phyloP scores from a whole-genome alignment of 805 yeast genomes.

The Torulaspora quercuum region DNA sequence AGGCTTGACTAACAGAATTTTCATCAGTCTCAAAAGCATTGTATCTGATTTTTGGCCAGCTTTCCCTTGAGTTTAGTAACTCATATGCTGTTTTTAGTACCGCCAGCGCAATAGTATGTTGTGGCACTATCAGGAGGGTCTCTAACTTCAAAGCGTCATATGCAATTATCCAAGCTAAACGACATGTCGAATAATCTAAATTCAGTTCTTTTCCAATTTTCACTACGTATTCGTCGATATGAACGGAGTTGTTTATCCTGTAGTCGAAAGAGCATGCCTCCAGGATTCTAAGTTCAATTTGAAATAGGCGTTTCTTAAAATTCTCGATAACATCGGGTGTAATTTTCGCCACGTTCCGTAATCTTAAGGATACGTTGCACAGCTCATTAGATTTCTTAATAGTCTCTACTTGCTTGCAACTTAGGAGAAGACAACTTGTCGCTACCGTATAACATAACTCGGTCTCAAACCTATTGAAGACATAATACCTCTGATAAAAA shows the following conservation, averaged over 20 bases:
- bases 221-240: conserved; percentile 62
- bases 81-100: conserved; percentile 58
- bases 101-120: conserved; percentile 71
- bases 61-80: conserved; percentile 33
- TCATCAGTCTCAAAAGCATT: conserved; percentile 35
- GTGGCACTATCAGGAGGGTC: conserved; percentile 63
- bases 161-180: conserved; percentile 70
- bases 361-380: conserved; percentile 39
- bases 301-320: conserved; percentile 54
- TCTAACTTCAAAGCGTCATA: conserved; percentile 72
- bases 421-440: conserved; percentile 61
- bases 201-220: conserved; percentile 53
- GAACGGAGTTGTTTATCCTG: conserved; percentile 47
- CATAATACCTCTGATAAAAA: conserved; percentile 65
- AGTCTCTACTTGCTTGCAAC: conserved; percentile 79
- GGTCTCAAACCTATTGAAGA: conserved; percentile 59
- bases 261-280: conserved; percentile 81
- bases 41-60: conserved; percentile 23
- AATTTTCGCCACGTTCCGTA: conserved; percentile 30
- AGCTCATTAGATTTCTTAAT: conserved; percentile 70
- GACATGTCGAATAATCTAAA: conserved; percentile 46
- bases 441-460: conserved; percentile 60
- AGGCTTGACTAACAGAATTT: conserved; percentile 43
- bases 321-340: conserved; percentile 44
- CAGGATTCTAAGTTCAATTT: conserved; percentile 65